These are phyloP conservation scores for Mycena floridula DNA, from an alignment of 768 basidiomycete species.

Conservation along the genomic window DNA sequence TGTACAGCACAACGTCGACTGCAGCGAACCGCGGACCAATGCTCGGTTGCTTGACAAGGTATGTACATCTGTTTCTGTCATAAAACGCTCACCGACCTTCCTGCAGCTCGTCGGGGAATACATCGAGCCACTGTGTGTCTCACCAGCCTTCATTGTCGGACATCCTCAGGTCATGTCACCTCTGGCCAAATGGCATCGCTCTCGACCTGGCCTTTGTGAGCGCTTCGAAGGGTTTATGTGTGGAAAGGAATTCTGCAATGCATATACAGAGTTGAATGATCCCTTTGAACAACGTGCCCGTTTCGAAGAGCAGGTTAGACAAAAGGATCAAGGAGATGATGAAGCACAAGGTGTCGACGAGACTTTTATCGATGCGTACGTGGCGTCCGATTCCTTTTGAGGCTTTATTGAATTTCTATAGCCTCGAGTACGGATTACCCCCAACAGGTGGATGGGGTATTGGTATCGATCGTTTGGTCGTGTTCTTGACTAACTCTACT, in stretches of 20 bases:
- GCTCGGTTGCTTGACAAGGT: slow-evolving; percentile 94
- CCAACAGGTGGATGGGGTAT: slow-evolving; percentile 98
- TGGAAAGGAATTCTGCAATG: slow-evolving; percentile 97
- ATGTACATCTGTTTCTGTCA: slow-evolving; percentile 3
- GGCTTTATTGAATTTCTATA: too few relatives aligned
- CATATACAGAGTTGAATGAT: slow-evolving; percentile 99
- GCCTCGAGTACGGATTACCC: slow-evolving; percentile 95
- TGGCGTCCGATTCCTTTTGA: too few relatives aligned
- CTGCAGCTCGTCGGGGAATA: slow-evolving; percentile 90
- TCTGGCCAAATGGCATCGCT: slow-evolving; percentile 96
- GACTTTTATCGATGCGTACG: slow-evolving; percentile 92
- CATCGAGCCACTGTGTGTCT: slow-evolving; percentile 95
- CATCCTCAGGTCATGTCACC: slow-evolving; percentile 99
- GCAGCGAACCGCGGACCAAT: slow-evolving; percentile 93
- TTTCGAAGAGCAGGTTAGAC: slow-evolving; percentile 89
- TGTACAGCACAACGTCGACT: slow-evolving; percentile 87
- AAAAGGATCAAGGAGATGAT: slow-evolving; percentile 97
- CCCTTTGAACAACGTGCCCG: slow-evolving; percentile 93
- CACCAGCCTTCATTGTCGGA: slow-evolving; percentile 95
- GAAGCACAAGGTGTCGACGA: slow-evolving; percentile 98
- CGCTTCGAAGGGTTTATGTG: slow-evolving; percentile 99
- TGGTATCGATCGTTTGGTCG: slow-evolving; percentile 93
- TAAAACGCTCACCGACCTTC: slow-evolving; percentile 1
- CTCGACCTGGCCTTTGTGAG: slow-evolving; percentile 94
- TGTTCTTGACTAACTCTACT: slow-evolving; percentile 97